Conservation (phyloP, 2,329 filamentous ascomycete genomes). For the Xylaria sp. region DNA sequence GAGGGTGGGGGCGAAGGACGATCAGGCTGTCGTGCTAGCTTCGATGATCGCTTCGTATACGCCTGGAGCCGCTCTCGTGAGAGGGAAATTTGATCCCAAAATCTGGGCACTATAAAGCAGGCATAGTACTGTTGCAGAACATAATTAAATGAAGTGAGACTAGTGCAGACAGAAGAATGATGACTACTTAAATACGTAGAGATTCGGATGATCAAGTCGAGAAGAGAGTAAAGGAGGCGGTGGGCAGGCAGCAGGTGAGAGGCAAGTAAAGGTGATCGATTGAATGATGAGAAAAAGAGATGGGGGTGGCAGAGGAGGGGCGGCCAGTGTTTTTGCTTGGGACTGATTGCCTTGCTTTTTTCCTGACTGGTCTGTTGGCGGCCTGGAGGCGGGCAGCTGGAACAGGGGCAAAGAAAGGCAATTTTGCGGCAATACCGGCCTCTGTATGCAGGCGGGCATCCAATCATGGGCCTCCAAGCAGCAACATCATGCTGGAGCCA, state of each 20-base stretch:
- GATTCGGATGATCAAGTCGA: not conserved
- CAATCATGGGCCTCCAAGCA: conserved; percentile 21
- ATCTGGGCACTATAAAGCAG: not conserved
- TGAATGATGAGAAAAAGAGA: conserved; percentile 24
- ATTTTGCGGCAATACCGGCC: conserved; percentile 41
- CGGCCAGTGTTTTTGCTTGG: conserved; percentile 16
- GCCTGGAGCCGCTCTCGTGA: conserved; percentile 12
- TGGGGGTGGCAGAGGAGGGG: conserved; percentile 26
- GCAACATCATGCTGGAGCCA: conserved; percentile 23
- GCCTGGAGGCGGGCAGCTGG: conserved; percentile 23
- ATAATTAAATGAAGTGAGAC: conserved; percentile 5
- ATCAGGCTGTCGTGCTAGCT: conserved; percentile 24
- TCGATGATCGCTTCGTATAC: conserved; percentile 30
- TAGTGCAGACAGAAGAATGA: not conserved
- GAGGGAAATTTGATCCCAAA: conserved; percentile 1
- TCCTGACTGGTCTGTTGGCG: not conserved
- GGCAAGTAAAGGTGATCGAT: conserved; percentile 3
- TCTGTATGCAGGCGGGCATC: conserved; percentile 19
- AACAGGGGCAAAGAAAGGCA: conserved; percentile 33
- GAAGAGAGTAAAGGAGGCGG: conserved; percentile 11
- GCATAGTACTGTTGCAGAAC: not conserved
- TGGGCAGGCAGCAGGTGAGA: conserved; percentile 10
- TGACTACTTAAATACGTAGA: not conserved
- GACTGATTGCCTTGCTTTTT: conserved; percentile 10
- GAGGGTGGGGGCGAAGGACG: conserved; percentile 33